These are phyloP conservation scores for Colletotrichum caudatum DNA, from an alignment of 2,329 filamentous ascomycete genomes.

Conservation along the genomic window DNA sequence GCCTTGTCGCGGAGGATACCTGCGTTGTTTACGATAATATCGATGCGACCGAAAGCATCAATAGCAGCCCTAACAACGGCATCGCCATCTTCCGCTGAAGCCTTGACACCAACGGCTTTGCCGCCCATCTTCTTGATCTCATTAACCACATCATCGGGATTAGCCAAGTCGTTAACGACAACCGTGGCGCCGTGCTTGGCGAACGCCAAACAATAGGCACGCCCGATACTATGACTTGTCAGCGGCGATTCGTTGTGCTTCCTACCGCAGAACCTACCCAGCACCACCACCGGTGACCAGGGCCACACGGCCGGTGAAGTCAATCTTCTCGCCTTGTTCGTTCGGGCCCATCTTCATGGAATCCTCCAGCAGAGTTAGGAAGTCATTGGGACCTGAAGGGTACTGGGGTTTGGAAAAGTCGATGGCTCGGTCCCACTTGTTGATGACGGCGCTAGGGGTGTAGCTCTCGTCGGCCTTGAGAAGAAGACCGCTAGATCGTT, in stretches of 20 bases:
- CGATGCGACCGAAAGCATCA: constrained; percentile 91
- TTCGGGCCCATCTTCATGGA: constrained; percentile 82
- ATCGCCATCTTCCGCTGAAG: constrained; percentile 92
- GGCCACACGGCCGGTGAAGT: constrained; percentile 87
- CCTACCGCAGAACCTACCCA: constrained; percentile 62
- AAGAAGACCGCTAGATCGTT: constrained; percentile 88
- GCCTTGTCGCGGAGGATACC: constrained; percentile 98
- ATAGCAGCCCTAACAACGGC: constrained; percentile 92
- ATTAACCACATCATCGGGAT: constrained; percentile 89
- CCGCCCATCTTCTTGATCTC: constrained; percentile 93
- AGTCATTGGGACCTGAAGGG: constrained; percentile 87
- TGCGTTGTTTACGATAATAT: constrained; percentile 97
- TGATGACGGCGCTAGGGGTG: constrained; percentile 87
- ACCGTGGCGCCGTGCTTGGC: constrained; percentile 85
- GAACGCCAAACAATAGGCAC: constrained; percentile 89
- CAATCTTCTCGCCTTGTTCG: constrained; percentile 77
- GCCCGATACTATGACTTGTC: constrained; percentile 74
- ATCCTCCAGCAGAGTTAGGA: constrained; percentile 85
- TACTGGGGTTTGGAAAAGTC: constrained; percentile 89
- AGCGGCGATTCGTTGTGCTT: constrained; percentile 30
- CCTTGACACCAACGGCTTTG: constrained; percentile 92
- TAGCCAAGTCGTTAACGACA: constrained; percentile 94
- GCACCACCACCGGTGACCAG: constrained; percentile 90
- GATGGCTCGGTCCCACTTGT: constrained; percentile 88
- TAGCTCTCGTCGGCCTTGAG: constrained; percentile 90